Evolutionary conservation across 306 rosid genomes (phyloP).

Genomic region (Vachellia collinsii): DNA sequence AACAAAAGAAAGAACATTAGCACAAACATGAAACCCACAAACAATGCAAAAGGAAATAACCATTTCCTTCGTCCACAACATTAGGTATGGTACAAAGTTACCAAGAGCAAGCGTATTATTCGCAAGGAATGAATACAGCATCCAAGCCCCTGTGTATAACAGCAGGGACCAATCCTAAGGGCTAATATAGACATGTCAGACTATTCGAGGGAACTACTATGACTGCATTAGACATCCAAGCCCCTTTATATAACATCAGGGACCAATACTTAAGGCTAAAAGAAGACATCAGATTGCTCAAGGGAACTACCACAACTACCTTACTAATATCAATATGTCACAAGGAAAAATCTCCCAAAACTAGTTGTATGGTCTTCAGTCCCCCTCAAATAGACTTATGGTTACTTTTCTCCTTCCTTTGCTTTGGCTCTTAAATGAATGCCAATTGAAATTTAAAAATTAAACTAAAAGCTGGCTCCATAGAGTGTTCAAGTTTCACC

Average conservation of each 20-base stretch:
- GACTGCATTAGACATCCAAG: background rate
- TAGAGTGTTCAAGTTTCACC: background rate
- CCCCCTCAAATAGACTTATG: constrained; percentile 8
- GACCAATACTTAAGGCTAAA: background rate
- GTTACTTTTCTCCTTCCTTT: constrained; percentile 22
- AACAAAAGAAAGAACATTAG: background rate
- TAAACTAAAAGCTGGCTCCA: background rate
- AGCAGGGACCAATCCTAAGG: too few species aligned
- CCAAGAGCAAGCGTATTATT: background rate
- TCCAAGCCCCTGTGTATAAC: too few species aligned
- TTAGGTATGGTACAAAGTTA: background rate
- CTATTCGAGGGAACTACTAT: too few species aligned
- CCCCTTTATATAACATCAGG: background rate
- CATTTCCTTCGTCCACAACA: background rate
- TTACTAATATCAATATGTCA: too few species aligned
- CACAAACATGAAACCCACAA: background rate
- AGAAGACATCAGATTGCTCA: background rate
- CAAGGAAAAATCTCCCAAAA: background rate
- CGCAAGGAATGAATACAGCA: background rate
- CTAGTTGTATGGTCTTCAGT: background rate
- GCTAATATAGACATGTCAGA: too few species aligned
- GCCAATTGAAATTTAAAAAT: background rate
- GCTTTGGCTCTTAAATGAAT: background rate
- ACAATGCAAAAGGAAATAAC: background rate
- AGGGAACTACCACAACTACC: background rate